Evolutionary conservation across 2,329 filamentous ascomycete genomes (phyloP).

Genomic region (Epichloe scottii): DNA sequence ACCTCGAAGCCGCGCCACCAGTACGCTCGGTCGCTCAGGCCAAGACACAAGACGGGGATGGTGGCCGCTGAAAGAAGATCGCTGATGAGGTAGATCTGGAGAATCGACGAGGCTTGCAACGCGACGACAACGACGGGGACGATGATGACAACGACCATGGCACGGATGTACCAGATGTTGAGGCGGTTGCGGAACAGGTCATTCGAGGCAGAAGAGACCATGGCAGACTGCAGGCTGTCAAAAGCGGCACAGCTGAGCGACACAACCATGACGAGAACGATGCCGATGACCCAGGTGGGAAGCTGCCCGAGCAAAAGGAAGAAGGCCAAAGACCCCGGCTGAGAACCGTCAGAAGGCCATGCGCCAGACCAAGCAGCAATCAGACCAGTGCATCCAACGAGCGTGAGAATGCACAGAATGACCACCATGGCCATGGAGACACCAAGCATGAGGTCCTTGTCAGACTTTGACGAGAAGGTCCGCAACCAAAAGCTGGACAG

Average conservation of each 20-base stretch:
- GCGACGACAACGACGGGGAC: constrained; percentile 63
- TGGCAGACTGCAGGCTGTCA: constrained; percentile 68
- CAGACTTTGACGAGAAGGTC: constrained; percentile 67
- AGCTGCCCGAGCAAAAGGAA: constrained; percentile 62
- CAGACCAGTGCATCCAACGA: constrained; percentile 62
- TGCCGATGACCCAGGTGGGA: constrained; percentile 69
- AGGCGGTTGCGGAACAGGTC: constrained; percentile 75
- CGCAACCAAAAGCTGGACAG: constrained; percentile 75
- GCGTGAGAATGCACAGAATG: constrained; percentile 56
- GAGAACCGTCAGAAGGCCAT: constrained; percentile 47
- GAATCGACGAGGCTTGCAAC: constrained; percentile 58
- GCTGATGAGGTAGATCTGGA: constrained; percentile 74
- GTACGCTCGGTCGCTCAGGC: constrained; percentile 55
- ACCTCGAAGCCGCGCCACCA: constrained; percentile 76
- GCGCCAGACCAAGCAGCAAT: constrained; percentile 70
- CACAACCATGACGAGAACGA: constrained; percentile 71
- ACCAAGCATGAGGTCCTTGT: constrained; percentile 66
- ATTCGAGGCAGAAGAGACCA: constrained; percentile 76
- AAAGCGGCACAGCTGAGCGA: constrained; percentile 66
- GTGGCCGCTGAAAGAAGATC: constrained; percentile 67
- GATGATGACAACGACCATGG: constrained; percentile 57
- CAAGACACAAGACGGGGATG: constrained; percentile 64
- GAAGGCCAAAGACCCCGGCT: constrained; percentile 54
- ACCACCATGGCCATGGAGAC: constrained; percentile 53
- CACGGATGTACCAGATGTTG: constrained; percentile 61